Percentiles rank a stretch among this genome's conserved stretches.
Conservation (phyloP, 1,284 basidiomycete species). For the Chondrostereum purpureum region DNA sequence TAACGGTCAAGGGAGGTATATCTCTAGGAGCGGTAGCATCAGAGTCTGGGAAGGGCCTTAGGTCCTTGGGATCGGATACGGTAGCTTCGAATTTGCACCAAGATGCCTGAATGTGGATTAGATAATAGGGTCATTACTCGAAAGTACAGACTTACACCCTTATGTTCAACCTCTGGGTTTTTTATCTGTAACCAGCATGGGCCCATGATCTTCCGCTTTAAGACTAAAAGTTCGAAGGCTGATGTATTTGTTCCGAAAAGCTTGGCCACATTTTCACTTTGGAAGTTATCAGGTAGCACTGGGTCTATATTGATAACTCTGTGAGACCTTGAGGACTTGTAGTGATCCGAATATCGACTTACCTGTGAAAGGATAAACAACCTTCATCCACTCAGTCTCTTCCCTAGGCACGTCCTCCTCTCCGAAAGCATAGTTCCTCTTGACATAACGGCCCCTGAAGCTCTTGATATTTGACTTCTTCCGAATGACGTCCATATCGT, state of each 20-base stretch:
- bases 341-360: constrained; percentile 17
- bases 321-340: constrained; percentile 3
- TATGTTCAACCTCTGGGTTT: constrained; percentile 64
- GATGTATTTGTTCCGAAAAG: constrained; percentile 92
- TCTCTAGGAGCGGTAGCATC: constrained; percentile 74
- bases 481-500: constrained; percentile 81
- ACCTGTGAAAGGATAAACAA: constrained; percentile 83
- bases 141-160: constrained; percentile 51
- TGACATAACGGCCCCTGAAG: constrained; percentile 81
- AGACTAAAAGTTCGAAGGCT: constrained; percentile 90
- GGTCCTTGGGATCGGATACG: constrained; percentile 80
- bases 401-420: constrained; percentile 76
- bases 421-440: constrained; percentile 91
- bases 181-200: constrained; percentile 95
- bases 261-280: constrained; percentile 79
- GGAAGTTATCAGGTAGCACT: constrained; percentile 64
- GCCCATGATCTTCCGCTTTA: constrained; percentile 98
- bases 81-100: constrained; percentile 96
- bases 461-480: constrained; percentile 68
- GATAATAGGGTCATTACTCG: constrained; percentile 1
- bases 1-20: constrained; percentile 84
- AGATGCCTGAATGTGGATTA: constrained; percentile 53
- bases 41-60: constrained; percentile 77
- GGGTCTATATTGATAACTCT: too few relatives aligned
- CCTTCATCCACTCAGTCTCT: constrained; percentile 88